phyloP scores from a whole-genome alignment of 2,329 filamentous ascomycete species.

The Calonectria crousiana region DNA sequence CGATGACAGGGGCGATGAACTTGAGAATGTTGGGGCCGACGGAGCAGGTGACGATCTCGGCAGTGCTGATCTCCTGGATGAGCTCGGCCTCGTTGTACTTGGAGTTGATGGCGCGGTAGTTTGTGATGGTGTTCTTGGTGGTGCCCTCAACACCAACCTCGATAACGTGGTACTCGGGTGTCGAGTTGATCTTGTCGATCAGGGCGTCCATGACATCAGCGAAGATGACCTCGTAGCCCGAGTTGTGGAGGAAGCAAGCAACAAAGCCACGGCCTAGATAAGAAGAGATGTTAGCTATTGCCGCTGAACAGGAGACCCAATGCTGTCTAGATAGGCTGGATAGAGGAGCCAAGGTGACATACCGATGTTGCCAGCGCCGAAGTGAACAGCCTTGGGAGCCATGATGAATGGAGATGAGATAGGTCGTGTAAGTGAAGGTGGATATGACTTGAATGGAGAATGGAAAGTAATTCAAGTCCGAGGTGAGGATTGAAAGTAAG shows the following conservation, averaged over 20 bases:
- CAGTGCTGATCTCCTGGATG: conserved; percentile 85
- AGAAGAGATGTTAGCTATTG: conserved; percentile 18
- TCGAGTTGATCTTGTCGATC: conserved; percentile 82
- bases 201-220: conserved; percentile 90
- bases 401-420: conserved; percentile 45
- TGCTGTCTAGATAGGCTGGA: conserved; percentile 9
- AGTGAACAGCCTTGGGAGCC: conserved; percentile 82
- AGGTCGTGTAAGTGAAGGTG: conserved; percentile 29
- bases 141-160: conserved; percentile 91
- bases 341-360: conserved; percentile 38
- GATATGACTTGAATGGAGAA: neutral
- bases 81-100: conserved; percentile 85
- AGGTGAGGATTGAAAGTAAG: conserved; percentile 16
- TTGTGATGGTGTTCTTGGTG: conserved; percentile 84
- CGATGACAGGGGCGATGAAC: conserved; percentile 95
- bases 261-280: conserved; percentile 79
- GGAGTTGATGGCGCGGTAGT: conserved; percentile 98
- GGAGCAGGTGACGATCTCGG: conserved; percentile 94
- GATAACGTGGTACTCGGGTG: conserved; percentile 87
- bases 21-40: conserved; percentile 96
- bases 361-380: conserved; percentile 88
- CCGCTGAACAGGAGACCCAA: neutral
- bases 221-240: conserved; percentile 95
- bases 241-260: conserved; percentile 92
- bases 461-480: neutral